Conservation (phyloP, 352 stramenopile genomes). For the Phytophthora megakarya region DNA sequence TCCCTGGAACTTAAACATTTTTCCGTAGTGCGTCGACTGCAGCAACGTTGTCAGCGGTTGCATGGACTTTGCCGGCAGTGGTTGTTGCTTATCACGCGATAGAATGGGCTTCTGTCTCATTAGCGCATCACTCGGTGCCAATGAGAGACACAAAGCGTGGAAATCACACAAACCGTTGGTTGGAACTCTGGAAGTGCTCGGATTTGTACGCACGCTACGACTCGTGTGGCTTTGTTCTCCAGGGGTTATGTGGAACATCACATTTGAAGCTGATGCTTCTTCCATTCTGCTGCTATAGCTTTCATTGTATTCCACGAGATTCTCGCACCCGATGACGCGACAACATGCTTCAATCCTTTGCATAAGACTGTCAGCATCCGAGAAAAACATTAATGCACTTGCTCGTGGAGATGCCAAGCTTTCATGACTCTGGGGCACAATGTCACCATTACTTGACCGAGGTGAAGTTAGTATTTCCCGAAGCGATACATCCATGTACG, state of each 20-base stretch:
- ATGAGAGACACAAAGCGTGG: conserved; percentile 32
- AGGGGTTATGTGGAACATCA: conserved; percentile 26
- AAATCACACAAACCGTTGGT: conserved; percentile 40
- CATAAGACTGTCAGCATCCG: conserved; percentile 43
- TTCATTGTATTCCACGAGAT: conserved; percentile 19
- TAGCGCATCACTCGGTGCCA: conserved; percentile 30
- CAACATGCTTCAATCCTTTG: conserved; percentile 56
- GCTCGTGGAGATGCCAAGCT: conserved; percentile 8
- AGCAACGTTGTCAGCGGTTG: conserved; percentile 34
- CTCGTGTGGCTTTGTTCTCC: conserved; percentile 21
- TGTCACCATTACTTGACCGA: conserved; percentile 3
- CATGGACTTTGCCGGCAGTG: conserved; percentile 20
- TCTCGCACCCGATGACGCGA: conserved; percentile 53
- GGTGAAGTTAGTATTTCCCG: conserved; percentile 29
- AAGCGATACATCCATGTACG: conserved; percentile 46
- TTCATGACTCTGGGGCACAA: background rate
- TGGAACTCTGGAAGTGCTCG: conserved; percentile 12
- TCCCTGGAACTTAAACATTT: conserved; percentile 65
- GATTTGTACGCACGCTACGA: conserved; percentile 11
- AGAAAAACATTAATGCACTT: conserved; percentile 43
- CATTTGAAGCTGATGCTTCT: conserved; percentile 30
- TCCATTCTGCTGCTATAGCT: conserved; percentile 16
- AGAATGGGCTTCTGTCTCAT: conserved; percentile 39
- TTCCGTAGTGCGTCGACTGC: conserved; percentile 51
- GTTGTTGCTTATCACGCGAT: conserved; percentile 34